Conservation (phyloP, 2,329 filamentous ascomycete species). For the Ceratocystis lukuohia region DNA sequence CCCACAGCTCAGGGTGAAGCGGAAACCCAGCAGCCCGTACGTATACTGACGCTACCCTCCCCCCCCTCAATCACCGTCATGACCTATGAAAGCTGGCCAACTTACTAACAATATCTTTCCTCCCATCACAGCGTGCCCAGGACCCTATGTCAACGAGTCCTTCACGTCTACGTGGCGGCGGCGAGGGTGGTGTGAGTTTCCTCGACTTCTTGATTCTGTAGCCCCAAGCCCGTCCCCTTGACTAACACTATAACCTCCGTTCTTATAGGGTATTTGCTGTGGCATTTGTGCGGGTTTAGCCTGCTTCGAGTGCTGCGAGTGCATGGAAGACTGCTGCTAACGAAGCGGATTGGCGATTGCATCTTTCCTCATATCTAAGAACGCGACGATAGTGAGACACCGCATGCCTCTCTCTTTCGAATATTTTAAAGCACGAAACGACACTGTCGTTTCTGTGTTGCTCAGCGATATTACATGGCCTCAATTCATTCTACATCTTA, state of each 20-base stretch:
- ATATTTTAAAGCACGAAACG: no score
- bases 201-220: neutral
- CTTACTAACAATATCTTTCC: neutral
- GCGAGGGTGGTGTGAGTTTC: slow-evolving; percentile 13
- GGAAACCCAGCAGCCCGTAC: slow-evolving; percentile 15
- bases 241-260: neutral
- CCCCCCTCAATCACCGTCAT: neutral
- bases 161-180: slow-evolving; percentile 12
- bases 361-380: neutral
- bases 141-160: slow-evolving; percentile 9
- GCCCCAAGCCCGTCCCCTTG: neutral
- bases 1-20: slow-evolving; percentile 1
- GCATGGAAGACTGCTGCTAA: slow-evolving; percentile 24
- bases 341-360: neutral
- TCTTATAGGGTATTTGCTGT: slow-evolving; percentile 29
- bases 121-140: neutral
- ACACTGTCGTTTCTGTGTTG: no score
- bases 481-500: neutral
- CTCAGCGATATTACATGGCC: no score
- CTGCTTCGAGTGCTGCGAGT: slow-evolving; percentile 28
- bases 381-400: no score
- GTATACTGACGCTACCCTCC: neutral
- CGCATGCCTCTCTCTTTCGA: no score
- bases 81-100: neutral
- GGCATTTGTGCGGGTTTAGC: slow-evolving; percentile 30